Base-by-base conservation (phyloP, 306 rosid genomes). In the Oemleria cerasiformis region DNA sequence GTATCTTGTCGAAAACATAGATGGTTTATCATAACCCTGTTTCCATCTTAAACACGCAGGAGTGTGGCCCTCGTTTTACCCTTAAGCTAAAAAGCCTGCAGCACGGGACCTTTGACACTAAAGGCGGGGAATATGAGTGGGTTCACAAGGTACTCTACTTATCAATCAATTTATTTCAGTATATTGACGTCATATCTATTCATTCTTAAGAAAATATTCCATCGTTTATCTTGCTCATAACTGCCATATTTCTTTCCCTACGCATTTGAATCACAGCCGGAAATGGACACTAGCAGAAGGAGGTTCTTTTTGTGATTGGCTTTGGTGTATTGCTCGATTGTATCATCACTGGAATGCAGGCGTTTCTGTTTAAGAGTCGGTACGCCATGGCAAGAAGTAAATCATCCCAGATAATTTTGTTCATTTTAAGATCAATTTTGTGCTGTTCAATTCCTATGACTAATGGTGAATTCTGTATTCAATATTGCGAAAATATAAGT, bases 261-360 rank as follows among this genome's bases (percentile, higher is more conserved):
- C 49, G n/a, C 41, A 25, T 78, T 73, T 85, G 68, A 68, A 50
- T 64, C 49, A 64, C 63, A 94, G 99, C 84, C 96, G 70, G 97
- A 94, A 81, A 94, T 94, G 97, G 99, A 94, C 83, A 94, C 97
- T 3, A 91, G 99, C 84, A 83, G 99, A 23, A 87, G 99, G 83
- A 91, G 99, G 78, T 94, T 94, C 79, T 94, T 94, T 88, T 83
- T 94, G 62, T 94, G 79, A 86, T 48, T 75, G 75, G 67, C 67
- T 17, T 53, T 56, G 80, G 75, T 71, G 56, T 40, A 19, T 57
- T 61, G 74, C 80, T 75, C 66, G 48, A 70, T 41, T 13, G 17
- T 45, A 36, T 76, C 74, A 63, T 12, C 39, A n/a, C 15, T 51
- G 80, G 69, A 71, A 41, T 38, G 12, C 64, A 50, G 39, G 65